A percentile compares a stretch with the other conserved stretches of the same genome.
Conservation (phyloP, 2,329 filamentous ascomycete species). For the Arthrobotrys sinensis region DNA sequence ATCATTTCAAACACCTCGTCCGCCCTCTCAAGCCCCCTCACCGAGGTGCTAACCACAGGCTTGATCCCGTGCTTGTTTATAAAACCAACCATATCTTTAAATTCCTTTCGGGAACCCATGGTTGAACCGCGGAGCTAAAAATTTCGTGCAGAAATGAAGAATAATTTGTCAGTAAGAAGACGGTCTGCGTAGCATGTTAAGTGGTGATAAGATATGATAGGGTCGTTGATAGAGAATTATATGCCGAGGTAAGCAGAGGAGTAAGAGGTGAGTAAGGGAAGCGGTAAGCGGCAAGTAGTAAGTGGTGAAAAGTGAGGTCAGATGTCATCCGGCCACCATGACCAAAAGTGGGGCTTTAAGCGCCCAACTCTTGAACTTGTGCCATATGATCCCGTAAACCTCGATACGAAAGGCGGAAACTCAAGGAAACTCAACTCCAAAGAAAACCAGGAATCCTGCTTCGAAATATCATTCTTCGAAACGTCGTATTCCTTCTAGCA, state of each 20-base stretch:
- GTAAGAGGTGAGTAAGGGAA: conserved; percentile 29
- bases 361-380: conserved; percentile 34
- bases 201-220: conserved; percentile 17
- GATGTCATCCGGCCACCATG: conserved; percentile 39
- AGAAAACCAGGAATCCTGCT: conserved; percentile 1
- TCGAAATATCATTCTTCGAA: conserved; percentile 12
- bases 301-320: conserved; percentile 39
- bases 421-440: conserved; percentile 24
- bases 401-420: conserved; percentile 19
- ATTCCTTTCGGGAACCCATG: conserved; percentile 92
- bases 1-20: conserved; percentile 89
- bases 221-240: conserved; percentile 21
- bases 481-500: conserved; percentile 1
- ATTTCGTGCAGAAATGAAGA: neutral
- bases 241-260: conserved; percentile 32
- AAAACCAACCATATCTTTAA: conserved; percentile 88
- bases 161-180: conserved; percentile 18
- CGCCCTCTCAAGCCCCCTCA: conserved; percentile 82
- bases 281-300: conserved; percentile 15
- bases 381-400: conserved; percentile 44
- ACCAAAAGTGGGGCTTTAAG: conserved; percentile 57
- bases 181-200: neutral
- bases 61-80: conserved; percentile 80
- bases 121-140: conserved; percentile 79
- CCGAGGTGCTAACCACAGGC: conserved; percentile 82